A percentile compares a stretch with the other conserved stretches of the same genome.
Conservation (phyloP, 2,329 filamentous ascomycete genomes). For the Calonectria hongkongensis region DNA sequence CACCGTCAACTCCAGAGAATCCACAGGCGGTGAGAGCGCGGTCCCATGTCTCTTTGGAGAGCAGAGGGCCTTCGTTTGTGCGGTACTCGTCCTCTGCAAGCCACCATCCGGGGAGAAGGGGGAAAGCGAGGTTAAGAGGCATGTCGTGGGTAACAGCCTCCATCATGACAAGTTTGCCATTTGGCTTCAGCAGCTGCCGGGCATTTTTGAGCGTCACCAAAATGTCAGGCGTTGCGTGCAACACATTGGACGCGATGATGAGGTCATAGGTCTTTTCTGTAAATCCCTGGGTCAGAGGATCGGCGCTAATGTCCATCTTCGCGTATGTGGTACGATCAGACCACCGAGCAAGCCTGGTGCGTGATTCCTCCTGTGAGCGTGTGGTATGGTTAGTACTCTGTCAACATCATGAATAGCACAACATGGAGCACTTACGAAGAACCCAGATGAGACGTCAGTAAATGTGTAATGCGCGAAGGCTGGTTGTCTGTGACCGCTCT, state of each 20-base stretch:
- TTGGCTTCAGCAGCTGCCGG: slow-evolving; percentile 16
- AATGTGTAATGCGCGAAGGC: slow-evolving; percentile 10
- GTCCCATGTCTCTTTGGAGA: slow-evolving; percentile 6
- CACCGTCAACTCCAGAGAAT: slow-evolving; percentile 15
- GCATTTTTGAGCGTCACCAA: slow-evolving; percentile 13
- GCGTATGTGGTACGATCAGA: slow-evolving; percentile 46
- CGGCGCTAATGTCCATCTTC: slow-evolving; percentile 49
- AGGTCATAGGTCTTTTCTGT: slow-evolving; percentile 42
- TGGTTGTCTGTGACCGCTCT: slow-evolving; percentile 1
- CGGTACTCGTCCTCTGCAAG: slow-evolving; percentile 26
- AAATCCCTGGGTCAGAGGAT: slow-evolving; percentile 44
- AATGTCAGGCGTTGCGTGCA: slow-evolving; percentile 12
- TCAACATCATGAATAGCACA: slow-evolving; percentile 6
- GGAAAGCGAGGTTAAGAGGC: slow-evolving; percentile 23
- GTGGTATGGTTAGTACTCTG: slow-evolving; percentile 58
- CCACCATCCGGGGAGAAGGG: slow-evolving; percentile 27
- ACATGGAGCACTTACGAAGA: slow-evolving; percentile 1
- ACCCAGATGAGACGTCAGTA: slow-evolving; percentile 10
- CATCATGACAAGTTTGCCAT: slow-evolving; percentile 42
- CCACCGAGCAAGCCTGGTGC: slow-evolving; percentile 38
- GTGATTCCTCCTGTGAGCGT: slow-evolving; percentile 53
- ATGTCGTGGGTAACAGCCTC: slow-evolving; percentile 48
- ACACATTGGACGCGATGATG: slow-evolving; percentile 49
- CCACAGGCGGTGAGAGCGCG: neutral
- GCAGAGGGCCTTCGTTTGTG: slow-evolving; percentile 9